Evolutionary conservation across 169 alveolate genomes (phyloP), one percentile per base, ranked within the genome.

Genomic region (Perkinsus marinus): DNA sequence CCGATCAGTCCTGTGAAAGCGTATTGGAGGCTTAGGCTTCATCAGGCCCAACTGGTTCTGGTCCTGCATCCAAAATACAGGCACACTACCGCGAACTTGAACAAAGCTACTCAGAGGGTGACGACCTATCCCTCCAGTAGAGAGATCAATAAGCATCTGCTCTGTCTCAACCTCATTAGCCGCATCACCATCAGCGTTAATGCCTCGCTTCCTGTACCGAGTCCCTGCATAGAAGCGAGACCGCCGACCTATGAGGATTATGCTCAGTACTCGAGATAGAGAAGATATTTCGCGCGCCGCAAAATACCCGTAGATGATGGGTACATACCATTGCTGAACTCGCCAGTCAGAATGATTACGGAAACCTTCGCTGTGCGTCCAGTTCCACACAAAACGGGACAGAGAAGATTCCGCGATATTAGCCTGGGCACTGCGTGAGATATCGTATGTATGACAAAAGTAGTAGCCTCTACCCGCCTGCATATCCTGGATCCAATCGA

Each of bases 121-220:
- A 2, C 95, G 92, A 47, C 95, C 93, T 16, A 57, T 57, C 34
- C 34, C 34, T 0, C 79, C 79, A 39, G 94, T 93, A 26, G 91
- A 91, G 30, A 57, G 79, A 90, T 96, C 95, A n/a, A 94, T 94
- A 0, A 96, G 92, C n/a, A 98, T 90, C 36, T 97, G 96, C 93
- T 98, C 99, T 3, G 99, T 96, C 93, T 98, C 99, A 0, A 97
- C 99, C 89, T 96, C 98, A 94, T 98, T 98, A 0, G 99, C 97
- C 57, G 95, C 95, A 90, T 95, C 94, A 0, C 98, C 98, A 5
- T 93, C 94, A 17, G 95, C 90, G 92, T 97, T 98, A 17, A 98
- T 95, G 0, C 99, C 99, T 92, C 99, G 95, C 39, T 97, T 94
- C 43, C 96, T 94, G 93, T 97, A 98, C 92, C 99, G 94, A 41